Evolutionary conservation across 441 rosid genomes (phyloP).

Genomic region (Adansonia gregorii): DNA sequence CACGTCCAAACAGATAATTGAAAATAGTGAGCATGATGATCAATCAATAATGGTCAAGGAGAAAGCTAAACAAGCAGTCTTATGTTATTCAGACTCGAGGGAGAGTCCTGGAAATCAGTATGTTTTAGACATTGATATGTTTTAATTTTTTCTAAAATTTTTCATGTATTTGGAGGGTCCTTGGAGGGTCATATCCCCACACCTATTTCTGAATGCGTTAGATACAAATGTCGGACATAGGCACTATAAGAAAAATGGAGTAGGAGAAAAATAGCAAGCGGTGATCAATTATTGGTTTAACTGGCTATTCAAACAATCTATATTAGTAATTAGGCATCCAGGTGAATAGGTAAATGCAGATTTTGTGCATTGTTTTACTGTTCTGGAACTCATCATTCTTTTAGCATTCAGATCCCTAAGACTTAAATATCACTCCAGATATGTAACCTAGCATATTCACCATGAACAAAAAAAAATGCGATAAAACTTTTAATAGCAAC

Average conservation of each 20-base stretch:
- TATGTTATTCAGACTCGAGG: too few relatives aligned
- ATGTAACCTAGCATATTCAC: neutral
- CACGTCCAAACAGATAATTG: neutral
- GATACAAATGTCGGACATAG: too few relatives aligned
- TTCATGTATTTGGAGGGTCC: too few relatives aligned
- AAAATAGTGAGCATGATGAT: conserved; percentile 5
- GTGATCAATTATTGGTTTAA: neutral
- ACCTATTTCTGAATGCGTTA: too few relatives aligned
- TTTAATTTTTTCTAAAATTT: too few relatives aligned
- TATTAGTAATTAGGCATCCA: neutral
- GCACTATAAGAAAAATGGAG: too few relatives aligned
- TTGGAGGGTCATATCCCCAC: too few relatives aligned
- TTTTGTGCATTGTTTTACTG: neutral
- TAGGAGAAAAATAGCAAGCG: neutral
- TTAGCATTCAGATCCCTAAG: neutral
- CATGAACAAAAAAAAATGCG: neutral
- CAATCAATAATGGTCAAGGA: neutral
- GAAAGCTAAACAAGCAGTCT: neutral
- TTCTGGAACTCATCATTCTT: neutral
- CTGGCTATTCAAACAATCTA: neutral
- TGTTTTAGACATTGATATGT: too few relatives aligned
- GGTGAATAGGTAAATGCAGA: neutral
- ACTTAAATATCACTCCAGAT: neutral
- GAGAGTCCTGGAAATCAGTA: too few relatives aligned
- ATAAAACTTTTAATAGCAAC: neutral